phyloP scores from a whole-genome alignment of 129 eudicot species.

The Flaveria trinervia region DNA sequence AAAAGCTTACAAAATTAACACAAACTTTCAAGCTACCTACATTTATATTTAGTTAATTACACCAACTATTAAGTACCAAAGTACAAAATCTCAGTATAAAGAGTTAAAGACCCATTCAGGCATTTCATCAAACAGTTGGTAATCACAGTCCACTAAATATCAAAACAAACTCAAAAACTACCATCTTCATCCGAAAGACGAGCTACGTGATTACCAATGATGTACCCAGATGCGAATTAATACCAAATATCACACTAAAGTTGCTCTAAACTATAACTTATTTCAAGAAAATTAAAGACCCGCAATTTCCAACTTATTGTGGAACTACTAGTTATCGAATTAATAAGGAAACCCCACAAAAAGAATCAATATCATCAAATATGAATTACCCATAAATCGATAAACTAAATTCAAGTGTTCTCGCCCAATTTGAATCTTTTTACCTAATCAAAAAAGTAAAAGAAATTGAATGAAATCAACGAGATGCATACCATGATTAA shows the following conservation, averaged over 20 bases:
- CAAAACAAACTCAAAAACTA: constrained; percentile 3
- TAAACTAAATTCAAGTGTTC: neutral
- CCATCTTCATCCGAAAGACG: neutral
- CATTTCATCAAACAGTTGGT: constrained; percentile 12
- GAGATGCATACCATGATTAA: constrained; percentile 13
- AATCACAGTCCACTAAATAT: constrained; percentile 1
- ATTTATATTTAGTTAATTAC: neutral
- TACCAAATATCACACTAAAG: neutral
- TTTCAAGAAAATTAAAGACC: neutral
- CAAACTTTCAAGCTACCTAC: neutral
- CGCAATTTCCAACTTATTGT: neutral
- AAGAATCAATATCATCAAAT: neutral
- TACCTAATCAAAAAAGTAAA: constrained; percentile 18
- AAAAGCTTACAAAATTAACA: neutral
- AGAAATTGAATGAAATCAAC: neutral
- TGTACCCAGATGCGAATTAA: neutral
- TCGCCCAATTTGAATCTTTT: neutral
- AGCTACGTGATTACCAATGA: neutral
- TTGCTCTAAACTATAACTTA: neutral
- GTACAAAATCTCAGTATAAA: neutral
- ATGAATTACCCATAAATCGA: neutral
- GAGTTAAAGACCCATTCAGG: constrained; percentile 3
- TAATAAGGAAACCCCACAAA: neutral
- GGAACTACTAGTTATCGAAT: neutral
- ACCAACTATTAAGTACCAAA: neutral